phyloP scores from a whole-genome alignment of 441 rosid species.

The Capsella rubella region DNA sequence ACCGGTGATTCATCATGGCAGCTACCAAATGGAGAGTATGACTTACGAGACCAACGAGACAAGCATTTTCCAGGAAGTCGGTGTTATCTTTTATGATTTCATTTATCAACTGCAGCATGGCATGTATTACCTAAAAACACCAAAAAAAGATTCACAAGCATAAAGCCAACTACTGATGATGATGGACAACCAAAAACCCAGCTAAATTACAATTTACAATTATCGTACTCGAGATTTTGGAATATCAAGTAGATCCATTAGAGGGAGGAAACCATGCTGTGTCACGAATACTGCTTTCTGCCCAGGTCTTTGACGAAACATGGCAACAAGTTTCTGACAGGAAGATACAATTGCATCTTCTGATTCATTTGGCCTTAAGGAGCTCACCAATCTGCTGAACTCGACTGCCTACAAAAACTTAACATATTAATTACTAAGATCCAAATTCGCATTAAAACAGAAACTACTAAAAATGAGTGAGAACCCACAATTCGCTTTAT shows the following conservation, averaged over 20 bases:
- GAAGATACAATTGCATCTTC: conserved; percentile 92
- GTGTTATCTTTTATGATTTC: conserved; percentile 84
- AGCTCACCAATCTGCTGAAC: conserved; percentile 86
- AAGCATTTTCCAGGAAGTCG: conserved; percentile 96
- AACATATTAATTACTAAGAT: conserved; percentile 28
- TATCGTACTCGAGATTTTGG: conserved; percentile 79
- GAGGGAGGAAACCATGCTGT: conserved; percentile 92
- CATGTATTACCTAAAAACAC: conserved; percentile 76
- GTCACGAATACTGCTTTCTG: conserved; percentile 88
- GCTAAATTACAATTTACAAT: conserved; percentile 30
- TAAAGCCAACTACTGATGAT: conserved; percentile 34
- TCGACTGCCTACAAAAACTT: conserved; percentile 75
- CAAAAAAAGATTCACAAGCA: conserved; percentile 30
- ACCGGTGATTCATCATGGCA: conserved; percentile 14
- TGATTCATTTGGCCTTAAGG: conserved; percentile 74
- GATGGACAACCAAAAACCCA: conserved; percentile 23
- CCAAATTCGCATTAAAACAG: conserved; percentile 16
- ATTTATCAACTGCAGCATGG: conserved; percentile 90
- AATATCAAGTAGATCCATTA: conserved; percentile 89
- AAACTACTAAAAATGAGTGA: conserved; percentile 27
- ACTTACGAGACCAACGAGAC: conserved; percentile 96
- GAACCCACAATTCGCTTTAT: neutral
- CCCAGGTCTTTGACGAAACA: conserved; percentile 90
- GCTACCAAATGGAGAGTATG: conserved; percentile 32
- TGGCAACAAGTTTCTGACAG: conserved; percentile 80